A percentile compares a stretch with the other conserved stretches of the same genome.
phyloP scores from a whole-genome alignment of 495 filamentous ascomycete species.

The Aspergillus asperescens region DNA sequence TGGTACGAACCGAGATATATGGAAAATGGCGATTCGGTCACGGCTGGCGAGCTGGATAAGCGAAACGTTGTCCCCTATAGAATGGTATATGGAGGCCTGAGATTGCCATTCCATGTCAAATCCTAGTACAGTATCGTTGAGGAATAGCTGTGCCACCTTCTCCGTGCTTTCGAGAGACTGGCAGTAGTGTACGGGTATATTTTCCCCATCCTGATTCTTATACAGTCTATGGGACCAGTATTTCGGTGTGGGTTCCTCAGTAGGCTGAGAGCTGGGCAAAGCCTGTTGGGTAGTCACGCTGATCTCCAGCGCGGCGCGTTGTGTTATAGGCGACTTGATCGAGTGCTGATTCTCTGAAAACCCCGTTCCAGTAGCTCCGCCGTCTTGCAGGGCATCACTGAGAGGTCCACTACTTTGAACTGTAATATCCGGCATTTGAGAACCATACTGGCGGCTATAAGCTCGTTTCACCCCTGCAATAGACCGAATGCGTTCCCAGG shows the following conservation, averaged over 20 bases:
- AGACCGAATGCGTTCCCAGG: background rate
- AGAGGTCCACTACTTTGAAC: background rate
- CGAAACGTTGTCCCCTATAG: constrained; percentile 61
- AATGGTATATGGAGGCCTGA: constrained; percentile 37
- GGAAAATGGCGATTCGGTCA: constrained; percentile 75
- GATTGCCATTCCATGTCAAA: constrained; percentile 84
- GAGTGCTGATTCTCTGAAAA: no score
- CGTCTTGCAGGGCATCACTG: background rate
- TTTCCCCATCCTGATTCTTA: constrained; percentile 41
- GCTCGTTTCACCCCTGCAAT: background rate
- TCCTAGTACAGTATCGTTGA: constrained; percentile 63
- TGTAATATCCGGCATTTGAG: background rate
- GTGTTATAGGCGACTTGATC: background rate
- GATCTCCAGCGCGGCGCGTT: background rate
- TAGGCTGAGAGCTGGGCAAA: background rate
- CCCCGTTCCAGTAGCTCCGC: no score
- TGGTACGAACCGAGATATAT: constrained; percentile 59
- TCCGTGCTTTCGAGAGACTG: constrained; percentile 60
- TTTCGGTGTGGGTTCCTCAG: constrained; percentile 18
- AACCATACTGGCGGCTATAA: background rate
- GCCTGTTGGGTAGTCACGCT: background rate
- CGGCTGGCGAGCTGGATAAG: constrained; percentile 76
- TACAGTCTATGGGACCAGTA: constrained; percentile 68
- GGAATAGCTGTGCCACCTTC: constrained; percentile 59
- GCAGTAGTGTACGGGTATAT: constrained; percentile 72